Evolutionary conservation across 2,329 filamentous ascomycete genomes (phyloP).

Genomic region (Colletotrichum filicis): DNA sequence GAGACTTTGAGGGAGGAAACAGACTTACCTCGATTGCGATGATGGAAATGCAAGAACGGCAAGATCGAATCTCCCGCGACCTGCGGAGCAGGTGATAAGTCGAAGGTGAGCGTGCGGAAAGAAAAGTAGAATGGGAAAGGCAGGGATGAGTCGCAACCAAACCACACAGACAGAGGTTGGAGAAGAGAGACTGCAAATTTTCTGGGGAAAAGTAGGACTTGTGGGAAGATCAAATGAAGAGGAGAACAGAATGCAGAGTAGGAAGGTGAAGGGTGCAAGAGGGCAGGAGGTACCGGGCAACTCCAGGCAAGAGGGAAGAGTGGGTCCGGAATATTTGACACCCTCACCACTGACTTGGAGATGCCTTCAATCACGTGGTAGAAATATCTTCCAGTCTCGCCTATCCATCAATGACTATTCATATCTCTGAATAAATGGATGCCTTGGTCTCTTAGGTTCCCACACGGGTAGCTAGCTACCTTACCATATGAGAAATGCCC

Average conservation of each 20-base stretch:
- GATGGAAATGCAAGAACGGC: not conserved
- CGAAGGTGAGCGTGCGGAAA: not conserved
- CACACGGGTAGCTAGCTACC: too few relatives aligned
- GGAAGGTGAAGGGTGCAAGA: not conserved
- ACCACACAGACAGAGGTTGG: too few relatives aligned
- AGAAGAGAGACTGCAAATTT: too few relatives aligned
- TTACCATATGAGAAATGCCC: too few relatives aligned
- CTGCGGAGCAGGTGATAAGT: not conserved
- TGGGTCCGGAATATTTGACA: not conserved
- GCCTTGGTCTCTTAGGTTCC: too few relatives aligned
- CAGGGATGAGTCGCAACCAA: not conserved
- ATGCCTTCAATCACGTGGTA: not conserved
- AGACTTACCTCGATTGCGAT: not conserved
- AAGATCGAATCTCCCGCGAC: not conserved
- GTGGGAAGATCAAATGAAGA: too few relatives aligned
- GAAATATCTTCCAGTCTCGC: not conserved
- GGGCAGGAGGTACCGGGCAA: not conserved
- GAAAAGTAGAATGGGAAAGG: not conserved
- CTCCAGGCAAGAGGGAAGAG: not conserved
- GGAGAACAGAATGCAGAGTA: not conserved
- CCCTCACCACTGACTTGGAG: not conserved
- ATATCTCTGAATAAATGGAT: too few relatives aligned
- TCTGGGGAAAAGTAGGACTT: too few relatives aligned
- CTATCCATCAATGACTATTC: too few relatives aligned
- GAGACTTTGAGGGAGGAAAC: not conserved